Percentiles rank a stretch among this genome's conserved stretches.
Evolutionary conservation across 805 yeast genomes (phyloP).

Genomic region (Kodamaea neixiangensis): DNA sequence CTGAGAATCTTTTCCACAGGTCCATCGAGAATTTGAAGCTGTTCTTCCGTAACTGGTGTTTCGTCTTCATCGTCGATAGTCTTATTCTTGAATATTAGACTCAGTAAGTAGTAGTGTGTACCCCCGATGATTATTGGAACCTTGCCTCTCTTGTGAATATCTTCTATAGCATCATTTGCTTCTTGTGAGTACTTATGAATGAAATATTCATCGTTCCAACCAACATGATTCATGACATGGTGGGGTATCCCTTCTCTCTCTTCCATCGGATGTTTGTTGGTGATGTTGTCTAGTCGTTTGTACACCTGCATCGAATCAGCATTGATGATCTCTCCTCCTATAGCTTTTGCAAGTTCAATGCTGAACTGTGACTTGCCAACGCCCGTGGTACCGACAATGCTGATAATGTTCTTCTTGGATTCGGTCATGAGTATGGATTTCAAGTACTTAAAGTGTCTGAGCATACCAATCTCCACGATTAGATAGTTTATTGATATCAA

Average conservation of each 20-base stretch:
- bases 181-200: constrained; percentile 78
- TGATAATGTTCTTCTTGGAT: constrained; percentile 47
- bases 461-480: not conserved
- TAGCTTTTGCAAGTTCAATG: constrained; percentile 72
- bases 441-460: constrained; percentile 14
- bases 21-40: constrained; percentile 51
- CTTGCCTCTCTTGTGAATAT: constrained; percentile 66
- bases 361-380: constrained; percentile 91
- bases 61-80: constrained; percentile 46
- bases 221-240: constrained; percentile 83
- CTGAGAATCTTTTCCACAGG: constrained; percentile 52
- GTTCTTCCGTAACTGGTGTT: constrained; percentile 28
- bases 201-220: constrained; percentile 79
- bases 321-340: constrained; percentile 88
- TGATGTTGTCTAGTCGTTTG: constrained; percentile 66
- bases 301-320: constrained; percentile 99
- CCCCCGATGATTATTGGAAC: constrained; percentile 93
- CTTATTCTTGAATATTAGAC: constrained; percentile 69
- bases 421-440: constrained; percentile 31
- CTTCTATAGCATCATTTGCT: constrained; percentile 62
- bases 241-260: constrained; percentile 79
- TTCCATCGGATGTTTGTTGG: constrained; percentile 86
- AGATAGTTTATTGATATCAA: no score
- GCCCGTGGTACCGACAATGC: constrained; percentile 91
- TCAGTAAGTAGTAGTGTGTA: constrained; percentile 89